phyloP scores from a whole-genome alignment of 495 filamentous ascomycete genomes.

The Penicillium taxi region DNA sequence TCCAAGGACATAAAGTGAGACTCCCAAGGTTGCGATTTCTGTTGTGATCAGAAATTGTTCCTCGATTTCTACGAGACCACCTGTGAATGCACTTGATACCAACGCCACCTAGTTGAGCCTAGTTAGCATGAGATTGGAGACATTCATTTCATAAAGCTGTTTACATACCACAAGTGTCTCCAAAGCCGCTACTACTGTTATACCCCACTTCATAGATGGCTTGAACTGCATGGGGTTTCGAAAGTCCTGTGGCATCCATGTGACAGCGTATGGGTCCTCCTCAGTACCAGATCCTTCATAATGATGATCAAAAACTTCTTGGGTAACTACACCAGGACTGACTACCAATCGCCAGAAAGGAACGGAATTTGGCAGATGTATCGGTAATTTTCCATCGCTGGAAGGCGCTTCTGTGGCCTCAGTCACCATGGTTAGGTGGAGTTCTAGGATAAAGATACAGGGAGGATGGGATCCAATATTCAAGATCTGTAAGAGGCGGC shows the following conservation, averaged over 20 bases:
- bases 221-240: conserved; percentile 58
- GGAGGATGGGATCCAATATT: neutral
- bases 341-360: conserved; percentile 32
- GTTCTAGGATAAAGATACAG: neutral
- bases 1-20: conserved; percentile 48
- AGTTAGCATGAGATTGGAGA: conserved; percentile 53
- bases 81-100: conserved; percentile 63
- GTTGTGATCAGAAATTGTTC: conserved; percentile 35
- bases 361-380: conserved; percentile 11
- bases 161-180: conserved; percentile 55
- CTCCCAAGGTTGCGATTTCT: conserved; percentile 45
- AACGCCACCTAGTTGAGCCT: conserved; percentile 62
- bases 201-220: conserved; percentile 52
- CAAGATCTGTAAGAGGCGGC: no score
- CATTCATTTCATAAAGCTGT: conserved; percentile 56
- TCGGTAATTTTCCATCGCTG: conserved; percentile 5
- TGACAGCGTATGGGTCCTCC: conserved; percentile 61
- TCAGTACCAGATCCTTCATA: conserved; percentile 59
- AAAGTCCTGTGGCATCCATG: conserved; percentile 58
- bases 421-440: conserved; percentile 1
- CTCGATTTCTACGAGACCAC: conserved; percentile 51
- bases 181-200: conserved; percentile 54
- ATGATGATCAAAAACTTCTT: conserved; percentile 43
- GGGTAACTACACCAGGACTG: conserved; percentile 40
- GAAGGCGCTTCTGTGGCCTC: conserved; percentile 9